Base-by-base conservation (phyloP, 2,329 filamentous ascomycete genomes). In the Thelonectria olida region DNA sequence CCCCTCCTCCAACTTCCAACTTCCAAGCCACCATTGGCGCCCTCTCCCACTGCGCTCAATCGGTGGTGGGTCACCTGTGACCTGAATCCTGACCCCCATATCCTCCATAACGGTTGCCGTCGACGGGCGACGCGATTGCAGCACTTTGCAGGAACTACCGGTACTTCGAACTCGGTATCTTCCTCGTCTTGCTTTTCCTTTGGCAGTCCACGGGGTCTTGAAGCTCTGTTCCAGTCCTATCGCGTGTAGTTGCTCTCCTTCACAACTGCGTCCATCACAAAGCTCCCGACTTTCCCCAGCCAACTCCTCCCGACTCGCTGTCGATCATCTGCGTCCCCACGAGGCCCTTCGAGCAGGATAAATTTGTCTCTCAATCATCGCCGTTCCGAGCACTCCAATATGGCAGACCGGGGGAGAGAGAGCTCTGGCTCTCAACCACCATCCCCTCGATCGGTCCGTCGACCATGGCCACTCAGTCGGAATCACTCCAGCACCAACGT, bases 371-470 rank as follows among this genome's bases (percentile, higher is more conserved):
- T 22, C 6, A 10, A 22, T 19, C 19, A 39, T 39, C 38, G 7
- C 25, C 15, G 39, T 42, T 54, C 23, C 47, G 42, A 38, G 17
- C 20, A 41, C 25, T 41, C 36, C 42, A 50, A 51, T 63, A 79
- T 79, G 76, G 66, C 74, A 36, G 72, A 75, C 58, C 65, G 67
- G 41, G 71, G 72, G 49, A 64, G 66, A 41, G 69, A 72, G 27
- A 61, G 61, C 25, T 45, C 67, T 50, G 59, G 64, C 51, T 77
- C 75, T 15, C 73, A 74, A 61, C 75, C 76, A 42, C 63, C 73
- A 9, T 79, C 76, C 5, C 78, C 77, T 19, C 67, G 66, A n/a
- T 64, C 72, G 10, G 61, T 61, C 31, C 75, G 76, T 44, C 73
- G 75, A 20, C 71, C 71, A 8, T 58, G 58, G 47, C 54, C 67